Conservation (phyloP, 108 stramenopile genomes). For the Pseudonitzschia pungens region DNA sequence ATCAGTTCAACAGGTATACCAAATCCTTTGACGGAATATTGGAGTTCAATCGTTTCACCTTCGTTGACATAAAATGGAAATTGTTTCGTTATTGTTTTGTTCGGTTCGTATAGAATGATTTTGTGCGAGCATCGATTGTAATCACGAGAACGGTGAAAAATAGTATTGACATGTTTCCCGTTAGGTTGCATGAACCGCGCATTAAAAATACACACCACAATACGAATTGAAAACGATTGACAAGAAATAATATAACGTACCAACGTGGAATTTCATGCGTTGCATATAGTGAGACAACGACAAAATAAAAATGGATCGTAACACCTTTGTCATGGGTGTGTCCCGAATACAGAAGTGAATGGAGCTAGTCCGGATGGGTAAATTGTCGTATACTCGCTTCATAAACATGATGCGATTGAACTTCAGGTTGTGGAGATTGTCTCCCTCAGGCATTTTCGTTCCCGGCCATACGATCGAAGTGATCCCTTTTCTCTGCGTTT, state of each 20-base stretch:
- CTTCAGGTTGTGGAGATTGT: neutral
- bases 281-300: neutral
- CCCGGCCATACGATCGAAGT: slow-evolving; percentile 16
- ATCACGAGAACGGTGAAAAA: neutral
- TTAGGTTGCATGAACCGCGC: neutral
- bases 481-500: slow-evolving; percentile 14
- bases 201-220: neutral
- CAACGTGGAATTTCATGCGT: slow-evolving; percentile 14
- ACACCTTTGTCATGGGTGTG: neutral
- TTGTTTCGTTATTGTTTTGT: too few species aligned
- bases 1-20: slow-evolving; percentile 27
- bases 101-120: neutral
- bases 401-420: slow-evolving; percentile 1
- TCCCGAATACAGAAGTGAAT: slow-evolving; percentile 9
- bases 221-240: neutral
- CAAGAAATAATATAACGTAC: neutral
- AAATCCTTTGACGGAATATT: slow-evolving; percentile 19
- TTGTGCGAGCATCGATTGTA: neutral
- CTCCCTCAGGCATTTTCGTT: neutral
- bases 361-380: slow-evolving; percentile 7
- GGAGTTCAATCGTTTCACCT: slow-evolving; percentile 15
- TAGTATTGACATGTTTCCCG: neutral
- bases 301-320: slow-evolving; percentile 4
- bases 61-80: neutral
- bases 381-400: slow-evolving; percentile 7